A percentile compares a stretch with the other conserved stretches of the same genome.
Conservation (phyloP, 257 asterid species). For the Fraxinus anomala region DNA sequence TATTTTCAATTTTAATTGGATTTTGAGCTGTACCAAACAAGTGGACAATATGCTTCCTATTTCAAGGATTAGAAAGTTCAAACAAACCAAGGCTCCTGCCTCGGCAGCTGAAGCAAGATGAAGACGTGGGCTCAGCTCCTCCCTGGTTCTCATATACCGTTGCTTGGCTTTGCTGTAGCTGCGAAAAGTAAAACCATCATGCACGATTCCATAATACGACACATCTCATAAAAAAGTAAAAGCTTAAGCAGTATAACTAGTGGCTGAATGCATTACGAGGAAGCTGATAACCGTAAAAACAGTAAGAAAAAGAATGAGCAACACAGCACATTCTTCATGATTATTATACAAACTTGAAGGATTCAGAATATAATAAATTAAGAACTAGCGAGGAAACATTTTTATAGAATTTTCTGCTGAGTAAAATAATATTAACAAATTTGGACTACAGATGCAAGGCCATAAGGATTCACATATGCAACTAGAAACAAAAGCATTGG, state of each 20-base stretch:
- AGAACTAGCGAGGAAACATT: background rate
- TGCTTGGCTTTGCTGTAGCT: constrained; percentile 93
- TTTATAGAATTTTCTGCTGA: background rate
- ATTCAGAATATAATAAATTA: background rate
- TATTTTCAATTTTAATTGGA: no score
- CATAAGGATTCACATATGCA: constrained; percentile 13
- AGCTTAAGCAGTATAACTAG: constrained; percentile 7
- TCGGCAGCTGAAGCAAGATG: constrained; percentile 98
- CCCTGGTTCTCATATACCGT: constrained; percentile 68
- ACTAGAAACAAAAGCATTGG: background rate
- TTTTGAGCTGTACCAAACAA: no score
- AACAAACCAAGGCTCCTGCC: constrained; percentile 93
- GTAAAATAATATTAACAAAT: background rate
- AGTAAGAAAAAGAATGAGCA: background rate
- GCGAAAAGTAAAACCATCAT: constrained; percentile 26
- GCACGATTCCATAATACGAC: constrained; percentile 19
- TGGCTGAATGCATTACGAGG: constrained; percentile 1
- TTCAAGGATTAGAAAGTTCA: constrained; percentile 25
- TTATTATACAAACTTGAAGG: constrained; percentile 5
- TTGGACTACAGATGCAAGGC: background rate
- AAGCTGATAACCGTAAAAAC: constrained; percentile 20
- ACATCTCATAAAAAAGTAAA: constrained; percentile 2
- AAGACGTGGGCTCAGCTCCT: constrained; percentile 72
- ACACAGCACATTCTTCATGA: constrained; percentile 17
- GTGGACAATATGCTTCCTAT: background rate